phyloP scores from a whole-genome alignment of 495 filamentous ascomycete species.

The Usnea hakonensis region DNA sequence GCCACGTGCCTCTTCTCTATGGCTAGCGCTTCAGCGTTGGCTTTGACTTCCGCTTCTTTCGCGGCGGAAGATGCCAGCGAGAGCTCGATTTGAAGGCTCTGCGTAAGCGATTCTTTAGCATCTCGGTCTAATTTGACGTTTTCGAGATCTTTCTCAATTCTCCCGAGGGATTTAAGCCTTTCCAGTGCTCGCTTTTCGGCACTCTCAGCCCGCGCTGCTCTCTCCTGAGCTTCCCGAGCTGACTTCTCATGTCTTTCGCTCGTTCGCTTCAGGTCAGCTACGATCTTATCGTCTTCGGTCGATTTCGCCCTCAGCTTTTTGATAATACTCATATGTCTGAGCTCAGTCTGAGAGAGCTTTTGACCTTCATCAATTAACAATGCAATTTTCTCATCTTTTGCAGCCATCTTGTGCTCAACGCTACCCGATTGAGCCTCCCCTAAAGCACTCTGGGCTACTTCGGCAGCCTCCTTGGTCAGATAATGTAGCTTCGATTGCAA shows the following conservation, averaged over 20 bases:
- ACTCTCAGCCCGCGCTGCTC: slow-evolving; percentile 55
- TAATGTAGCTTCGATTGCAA: slow-evolving; percentile 85
- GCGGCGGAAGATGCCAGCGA: slow-evolving; percentile 59
- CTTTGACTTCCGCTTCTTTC: slow-evolving; percentile 58
- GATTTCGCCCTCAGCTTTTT: slow-evolving; percentile 68
- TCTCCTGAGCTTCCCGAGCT: slow-evolving; percentile 47
- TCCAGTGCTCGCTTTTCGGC: slow-evolving; percentile 61
- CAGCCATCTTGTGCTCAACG: slow-evolving; percentile 67
- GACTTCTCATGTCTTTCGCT: slow-evolving; percentile 63
- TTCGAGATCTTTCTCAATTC: slow-evolving; percentile 65
- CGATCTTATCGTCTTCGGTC: slow-evolving; percentile 55
- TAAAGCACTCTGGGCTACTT: slow-evolving; percentile 58
- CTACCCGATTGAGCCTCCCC: slow-evolving; percentile 53
- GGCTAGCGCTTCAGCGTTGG: slow-evolving; percentile 60
- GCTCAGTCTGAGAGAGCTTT: slow-evolving; percentile 74
- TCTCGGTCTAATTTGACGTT: slow-evolving; percentile 56
- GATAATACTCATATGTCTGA: slow-evolving; percentile 72
- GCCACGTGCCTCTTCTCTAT: slow-evolving; percentile 55
- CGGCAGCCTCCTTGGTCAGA: slow-evolving; percentile 68
- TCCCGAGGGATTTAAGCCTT: slow-evolving; percentile 54
- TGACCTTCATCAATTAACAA: slow-evolving; percentile 88
- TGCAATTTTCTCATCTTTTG: slow-evolving; percentile 85
- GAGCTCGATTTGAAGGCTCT: slow-evolving; percentile 62
- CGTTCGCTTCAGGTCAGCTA: slow-evolving; percentile 48
- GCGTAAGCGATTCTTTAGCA: slow-evolving; percentile 55